Conservation (phyloP, 2,329 filamentous ascomycete genomes). For the Verticillium isaacii region DNA sequence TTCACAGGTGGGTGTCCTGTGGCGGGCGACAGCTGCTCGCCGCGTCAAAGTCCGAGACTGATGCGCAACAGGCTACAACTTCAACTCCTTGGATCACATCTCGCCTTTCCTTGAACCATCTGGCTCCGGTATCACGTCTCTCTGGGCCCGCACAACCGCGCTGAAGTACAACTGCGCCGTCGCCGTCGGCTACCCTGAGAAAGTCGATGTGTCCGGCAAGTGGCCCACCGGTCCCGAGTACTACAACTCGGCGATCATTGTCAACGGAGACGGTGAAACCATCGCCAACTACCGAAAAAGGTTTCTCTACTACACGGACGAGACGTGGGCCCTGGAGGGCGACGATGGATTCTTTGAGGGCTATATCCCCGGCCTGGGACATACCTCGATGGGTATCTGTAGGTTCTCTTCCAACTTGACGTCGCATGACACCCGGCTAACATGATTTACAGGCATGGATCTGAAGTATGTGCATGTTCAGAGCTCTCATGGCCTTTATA, state of each 20-base stretch:
- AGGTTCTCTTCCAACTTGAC: too few relatives aligned
- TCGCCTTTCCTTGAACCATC: conserved; percentile 63
- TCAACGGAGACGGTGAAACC: conserved; percentile 55
- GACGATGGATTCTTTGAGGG: conserved; percentile 38
- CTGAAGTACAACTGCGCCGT: conserved; percentile 64
- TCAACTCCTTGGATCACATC: conserved; percentile 64
- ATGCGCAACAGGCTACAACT: conserved; percentile 63
- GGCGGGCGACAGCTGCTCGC: too few relatives aligned
- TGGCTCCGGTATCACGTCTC: conserved; percentile 59
- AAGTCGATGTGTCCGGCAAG: conserved; percentile 43
- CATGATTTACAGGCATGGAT: conserved; percentile 43
- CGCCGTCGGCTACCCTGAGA: conserved; percentile 71
- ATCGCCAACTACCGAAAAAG: conserved; percentile 58
- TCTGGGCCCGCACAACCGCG: conserved; percentile 67
- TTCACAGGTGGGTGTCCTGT: too few relatives aligned
- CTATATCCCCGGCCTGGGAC: conserved; percentile 36
- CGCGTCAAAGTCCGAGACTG: too few relatives aligned
- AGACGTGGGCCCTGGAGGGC: conserved; percentile 53
- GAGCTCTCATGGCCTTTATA: too few relatives aligned
- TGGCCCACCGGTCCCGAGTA: conserved; percentile 50
- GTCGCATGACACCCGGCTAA: too few relatives aligned
- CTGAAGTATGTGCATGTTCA: conserved; percentile 59
- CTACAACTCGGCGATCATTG: conserved; percentile 50
- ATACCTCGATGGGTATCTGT: conserved; percentile 50
- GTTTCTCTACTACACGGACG: conserved; percentile 51